Evolutionary conservation across 2,329 filamentous ascomycete species (phyloP), one percentile per base, ranked within the genome.

Genomic region (Aspergillus sp.): DNA sequence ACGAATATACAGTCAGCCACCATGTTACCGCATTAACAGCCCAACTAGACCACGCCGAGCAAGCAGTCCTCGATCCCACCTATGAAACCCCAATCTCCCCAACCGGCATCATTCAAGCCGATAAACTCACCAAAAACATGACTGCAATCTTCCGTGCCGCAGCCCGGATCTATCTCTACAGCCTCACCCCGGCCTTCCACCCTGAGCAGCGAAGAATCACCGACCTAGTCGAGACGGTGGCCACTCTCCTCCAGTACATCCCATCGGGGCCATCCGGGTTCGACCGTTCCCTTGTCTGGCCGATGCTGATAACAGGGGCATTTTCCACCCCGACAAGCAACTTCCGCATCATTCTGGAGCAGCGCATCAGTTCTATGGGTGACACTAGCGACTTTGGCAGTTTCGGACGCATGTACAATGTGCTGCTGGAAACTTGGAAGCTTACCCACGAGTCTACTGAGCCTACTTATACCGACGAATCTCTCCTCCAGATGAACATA

Each of bases 131-230:
- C 70, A 87, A 85, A 74, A 96, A 93, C 80, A 91, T 97, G 75
- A 96, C 91, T 0, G 84, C 89, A 41, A 86, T 96, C 40, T 99
- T 96, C 85, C 90, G 93, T 67, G 80, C 96, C 52, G 93, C 93
- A 1, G 93, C 93, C 2, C 89, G 93, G 68, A 91, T 99, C 77
- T 96, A 97, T 77, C 86, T 98, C 20, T 96, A 91, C 86, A 93
- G 90, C 70, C 82, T 99, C 24, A 89, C 97, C 0, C 93, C 93
- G 0, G 91, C 91, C 55, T 95, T 93, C 77, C 86, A 88, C 66
- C 89, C 89, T 2, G 27, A 27, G 27, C 27, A 27, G 27, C 51
- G 82, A 82, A 57, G 87, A 93, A 85, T 97, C 45, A 84, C 89
- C 57, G 89, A 89, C 69, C 85, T 97, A 61, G 86, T 88, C 19